Evolutionary conservation across 768 basidiomycete genomes (phyloP).

Genomic region (Podaxis sp.): DNA sequence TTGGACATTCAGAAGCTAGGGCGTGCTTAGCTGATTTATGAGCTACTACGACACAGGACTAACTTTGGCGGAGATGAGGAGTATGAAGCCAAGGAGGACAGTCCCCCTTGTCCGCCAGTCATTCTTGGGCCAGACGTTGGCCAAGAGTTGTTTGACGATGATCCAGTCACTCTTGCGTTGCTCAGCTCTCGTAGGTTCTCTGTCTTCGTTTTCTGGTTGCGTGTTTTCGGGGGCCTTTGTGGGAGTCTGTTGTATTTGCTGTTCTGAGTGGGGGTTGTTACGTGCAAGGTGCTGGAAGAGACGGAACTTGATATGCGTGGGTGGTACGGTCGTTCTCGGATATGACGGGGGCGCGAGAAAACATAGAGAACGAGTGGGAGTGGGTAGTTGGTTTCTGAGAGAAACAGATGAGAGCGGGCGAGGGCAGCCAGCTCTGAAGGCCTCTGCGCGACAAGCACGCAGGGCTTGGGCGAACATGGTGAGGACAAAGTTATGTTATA

Average conservation of each 20-base stretch:
- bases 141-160: constrained; percentile 77
- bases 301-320: background rate
- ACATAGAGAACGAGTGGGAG: background rate
- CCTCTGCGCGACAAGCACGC: background rate
- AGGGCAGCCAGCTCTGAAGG: background rate
- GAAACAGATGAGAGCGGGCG: background rate
- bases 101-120: constrained; percentile 80
- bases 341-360: background rate
- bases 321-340: background rate
- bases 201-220: background rate
- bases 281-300: background rate
- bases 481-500: background rate
- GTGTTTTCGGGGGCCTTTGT: background rate
- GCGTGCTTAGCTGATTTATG: constrained; percentile 13
- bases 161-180: constrained; percentile 80
- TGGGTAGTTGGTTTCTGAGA: background rate
- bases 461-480: background rate
- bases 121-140: constrained; percentile 88
- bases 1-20: constrained; percentile 89
- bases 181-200: constrained; percentile 31
- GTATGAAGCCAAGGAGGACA: constrained; percentile 75
- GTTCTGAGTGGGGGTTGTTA: background rate
- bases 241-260: background rate
- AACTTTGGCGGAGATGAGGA: constrained; percentile 87
- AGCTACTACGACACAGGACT: no score